Percentiles rank a stretch among this genome's conserved stretches.
phyloP scores from a whole-genome alignment of 169 alveolate genomes.

The Babesia caballi region DNA sequence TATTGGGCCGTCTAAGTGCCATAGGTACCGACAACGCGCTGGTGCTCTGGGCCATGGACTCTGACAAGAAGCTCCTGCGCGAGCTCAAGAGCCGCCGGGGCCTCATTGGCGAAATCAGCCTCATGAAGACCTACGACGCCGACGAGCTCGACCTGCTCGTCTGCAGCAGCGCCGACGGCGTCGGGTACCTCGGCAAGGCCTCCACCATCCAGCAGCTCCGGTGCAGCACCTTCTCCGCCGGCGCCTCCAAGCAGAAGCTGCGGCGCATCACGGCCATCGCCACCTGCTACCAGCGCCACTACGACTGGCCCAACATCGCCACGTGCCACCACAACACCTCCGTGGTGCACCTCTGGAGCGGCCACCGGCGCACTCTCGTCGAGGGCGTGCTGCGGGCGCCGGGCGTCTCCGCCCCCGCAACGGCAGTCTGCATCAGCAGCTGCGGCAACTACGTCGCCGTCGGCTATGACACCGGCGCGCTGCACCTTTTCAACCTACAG shows the following conservation, averaged over 20 bases:
- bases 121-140: slow-evolving; percentile 46
- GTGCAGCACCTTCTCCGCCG: slow-evolving; percentile 43
- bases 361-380: slow-evolving; percentile 43
- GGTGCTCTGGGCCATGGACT: slow-evolving; percentile 58
- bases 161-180: slow-evolving; percentile 32
- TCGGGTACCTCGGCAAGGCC: slow-evolving; percentile 48
- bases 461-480: slow-evolving; percentile 86
- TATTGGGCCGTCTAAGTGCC: too few species aligned
- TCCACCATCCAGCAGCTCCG: slow-evolving; percentile 65
- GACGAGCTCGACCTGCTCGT: slow-evolving; percentile 63
- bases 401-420: slow-evolving; percentile 61
- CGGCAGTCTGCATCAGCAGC: slow-evolving; percentile 83
- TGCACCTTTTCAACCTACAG: slow-evolving; percentile 89
- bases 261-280: slow-evolving; percentile 28
- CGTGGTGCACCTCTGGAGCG: slow-evolving; percentile 78
- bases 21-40: slow-evolving; percentile 48
- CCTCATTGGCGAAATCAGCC: slow-evolving; percentile 34
- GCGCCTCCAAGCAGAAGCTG: slow-evolving; percentile 14
- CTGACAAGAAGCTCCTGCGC: slow-evolving; percentile 44
- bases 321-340: slow-evolving; percentile 71
- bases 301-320: slow-evolving; percentile 76
- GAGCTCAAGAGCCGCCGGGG: slow-evolving; percentile 57
- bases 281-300: slow-evolving; percentile 61
- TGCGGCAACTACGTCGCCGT: slow-evolving; percentile 93
- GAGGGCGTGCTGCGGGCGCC: slow-evolving; percentile 27